Evolutionary conservation across 305 asterid genomes (phyloP).

Genomic region (Solanum aculeatissimum): DNA sequence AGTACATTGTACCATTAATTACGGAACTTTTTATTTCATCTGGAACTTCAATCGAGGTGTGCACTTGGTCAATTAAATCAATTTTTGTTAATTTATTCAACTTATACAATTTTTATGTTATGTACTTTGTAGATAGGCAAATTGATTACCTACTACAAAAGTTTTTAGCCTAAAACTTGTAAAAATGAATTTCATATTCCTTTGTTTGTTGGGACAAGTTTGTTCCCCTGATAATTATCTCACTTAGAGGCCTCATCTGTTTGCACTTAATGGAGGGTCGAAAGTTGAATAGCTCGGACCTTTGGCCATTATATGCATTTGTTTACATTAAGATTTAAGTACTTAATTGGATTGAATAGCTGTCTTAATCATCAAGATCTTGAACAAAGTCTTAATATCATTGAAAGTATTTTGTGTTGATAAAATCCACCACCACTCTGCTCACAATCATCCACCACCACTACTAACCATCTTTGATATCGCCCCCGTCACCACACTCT

Average conservation of each 20-base stretch:
- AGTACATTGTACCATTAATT: background rate
- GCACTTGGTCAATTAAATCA: background rate
- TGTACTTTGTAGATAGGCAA: background rate
- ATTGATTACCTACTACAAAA: background rate
- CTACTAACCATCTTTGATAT: too few relatives aligned
- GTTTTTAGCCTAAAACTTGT: background rate
- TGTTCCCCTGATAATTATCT: background rate
- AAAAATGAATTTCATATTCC: background rate
- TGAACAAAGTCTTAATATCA: background rate
- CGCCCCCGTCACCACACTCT: too few relatives aligned
- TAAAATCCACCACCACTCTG: background rate
- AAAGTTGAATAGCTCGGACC: background rate
- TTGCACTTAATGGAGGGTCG: background rate
- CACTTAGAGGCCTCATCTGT: background rate
- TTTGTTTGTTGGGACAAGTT: background rate
- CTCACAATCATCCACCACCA: background rate
- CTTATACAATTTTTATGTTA: background rate
- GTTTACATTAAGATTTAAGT: background rate
- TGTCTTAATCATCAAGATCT: background rate
- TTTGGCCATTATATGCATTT: background rate
- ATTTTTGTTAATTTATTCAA: background rate
- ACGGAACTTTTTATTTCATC: background rate
- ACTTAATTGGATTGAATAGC: background rate
- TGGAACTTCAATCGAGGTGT: background rate
- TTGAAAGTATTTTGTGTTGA: background rate